Evolutionary conservation across 768 basidiomycete species (phyloP), one percentile per base, ranked within the genome.

Genomic region (Baorangia bicolor): DNA sequence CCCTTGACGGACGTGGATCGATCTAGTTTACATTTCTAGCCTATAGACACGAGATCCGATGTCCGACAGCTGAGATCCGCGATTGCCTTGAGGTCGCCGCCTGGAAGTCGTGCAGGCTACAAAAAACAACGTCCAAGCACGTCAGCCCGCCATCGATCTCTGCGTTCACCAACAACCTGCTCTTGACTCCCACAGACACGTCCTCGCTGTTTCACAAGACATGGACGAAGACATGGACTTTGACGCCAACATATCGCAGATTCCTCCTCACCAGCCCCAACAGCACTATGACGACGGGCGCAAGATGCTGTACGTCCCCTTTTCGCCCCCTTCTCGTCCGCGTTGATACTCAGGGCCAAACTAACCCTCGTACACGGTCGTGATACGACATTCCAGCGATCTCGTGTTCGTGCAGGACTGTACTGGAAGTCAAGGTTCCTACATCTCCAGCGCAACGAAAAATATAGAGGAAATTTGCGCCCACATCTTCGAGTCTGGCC

Each of bases 401-500:
- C 84, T 97, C 56, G 94, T 94, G 43, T 97, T 97, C 76, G 84
- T 97, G 20, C 92, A 96, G 70, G 94, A 97, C 74, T 95, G 94
- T 73, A 97, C 94, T 8, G 94, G 94, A 14, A 91, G 88, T 64
- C 92, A 94, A 63, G 90, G 90, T 33, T 88, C 86, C 68, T 93
- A 93, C 75, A 94, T 93, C 61, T 81, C 89, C n/a, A 92, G 91
- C 43, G 94, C 94, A 20, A 95, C 94, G 11, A 92, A 90, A 79
- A 98, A 98, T 73, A 96, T 98, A 73, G 90, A 94, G 67, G 83
- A 90, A 69, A 98, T 98, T 67, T 95, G 91, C 69, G 89, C 88
- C 44, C 87, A 91, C 74, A 98, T 98, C 60, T 92, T 92, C 74
- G 89, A 94, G 74, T 94, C 93, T 23, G 94, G 94, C 39, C 90